phyloP scores from a whole-genome alignment of 108 stramenopile genomes.

The Phaeodactylum tricornutum region DNA sequence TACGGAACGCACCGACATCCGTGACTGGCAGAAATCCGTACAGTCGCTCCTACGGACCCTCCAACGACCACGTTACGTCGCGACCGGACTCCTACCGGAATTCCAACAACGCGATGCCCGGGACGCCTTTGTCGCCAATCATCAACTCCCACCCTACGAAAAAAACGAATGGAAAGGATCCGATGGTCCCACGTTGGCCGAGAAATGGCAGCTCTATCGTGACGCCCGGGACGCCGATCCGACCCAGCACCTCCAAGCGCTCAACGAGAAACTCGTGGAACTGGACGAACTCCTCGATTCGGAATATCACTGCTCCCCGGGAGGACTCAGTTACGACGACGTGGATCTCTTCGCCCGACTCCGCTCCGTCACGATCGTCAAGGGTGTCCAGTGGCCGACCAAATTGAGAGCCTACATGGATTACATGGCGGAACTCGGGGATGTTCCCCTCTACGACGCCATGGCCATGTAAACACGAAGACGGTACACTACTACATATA shows the following conservation, averaged over 20 bases:
- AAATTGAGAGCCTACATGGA: constrained; percentile 86
- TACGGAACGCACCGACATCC: constrained; percentile 79
- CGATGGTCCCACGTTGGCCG: constrained; percentile 63
- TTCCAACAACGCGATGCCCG: constrained; percentile 86
- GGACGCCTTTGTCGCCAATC: constrained; percentile 84
- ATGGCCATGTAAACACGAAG: constrained; percentile 57
- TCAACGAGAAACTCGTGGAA: constrained; percentile 74
- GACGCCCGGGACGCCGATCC: constrained; percentile 79
- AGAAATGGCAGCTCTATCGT: constrained; percentile 64
- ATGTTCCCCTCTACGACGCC: constrained; percentile 84
- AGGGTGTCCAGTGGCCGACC: constrained; percentile 74
- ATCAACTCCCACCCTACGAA: constrained; percentile 83
- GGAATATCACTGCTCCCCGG: constrained; percentile 73
- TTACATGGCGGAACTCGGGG: constrained; percentile 71
- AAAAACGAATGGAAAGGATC: constrained; percentile 87
- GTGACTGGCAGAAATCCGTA: constrained; percentile 86
- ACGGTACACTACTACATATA: no score
- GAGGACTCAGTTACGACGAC: constrained; percentile 82
- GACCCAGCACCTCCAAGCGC: constrained; percentile 64
- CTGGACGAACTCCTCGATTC: constrained; percentile 77
- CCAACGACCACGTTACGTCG: constrained; percentile 91
- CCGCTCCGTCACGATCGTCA: constrained; percentile 80
- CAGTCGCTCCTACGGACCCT: constrained; percentile 69
- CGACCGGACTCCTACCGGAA: constrained; percentile 85
- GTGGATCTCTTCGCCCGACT: constrained; percentile 86